Conservation (phyloP, 495 filamentous ascomycete genomes). For the Poronia punctata region DNA sequence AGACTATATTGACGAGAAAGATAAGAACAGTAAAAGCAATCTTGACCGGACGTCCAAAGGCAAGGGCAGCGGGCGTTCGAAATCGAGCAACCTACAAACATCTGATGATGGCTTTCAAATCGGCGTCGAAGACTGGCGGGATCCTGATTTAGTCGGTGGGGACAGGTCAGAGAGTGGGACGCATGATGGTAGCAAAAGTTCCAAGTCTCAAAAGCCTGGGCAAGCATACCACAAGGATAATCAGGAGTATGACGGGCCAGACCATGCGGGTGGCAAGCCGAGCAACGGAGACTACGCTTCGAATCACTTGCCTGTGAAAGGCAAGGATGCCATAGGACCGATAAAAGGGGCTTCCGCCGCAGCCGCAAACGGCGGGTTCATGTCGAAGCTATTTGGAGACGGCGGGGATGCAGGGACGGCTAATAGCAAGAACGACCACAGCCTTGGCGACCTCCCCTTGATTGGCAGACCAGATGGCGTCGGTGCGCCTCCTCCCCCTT, state of each 20-base stretch:
- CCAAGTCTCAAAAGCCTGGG: slow-evolving; percentile 16
- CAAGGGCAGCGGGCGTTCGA: slow-evolving; percentile 15
- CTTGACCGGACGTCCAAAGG: slow-evolving; percentile 28
- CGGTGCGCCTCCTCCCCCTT: slow-evolving; percentile 10
- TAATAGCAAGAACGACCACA: slow-evolving; percentile 17
- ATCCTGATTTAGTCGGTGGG: slow-evolving; percentile 63
- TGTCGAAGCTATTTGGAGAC: slow-evolving; percentile 43
- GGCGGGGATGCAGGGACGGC: slow-evolving; percentile 27
- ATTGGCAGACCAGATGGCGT: slow-evolving; percentile 8
- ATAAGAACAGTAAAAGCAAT: slow-evolving; percentile 29
- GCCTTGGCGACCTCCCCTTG: slow-evolving; percentile 6
- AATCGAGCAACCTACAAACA: slow-evolving; percentile 14
- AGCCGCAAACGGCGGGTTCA: slow-evolving; percentile 25
- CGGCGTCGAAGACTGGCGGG: slow-evolving; percentile 87
- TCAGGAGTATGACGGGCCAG: slow-evolving; percentile 33
- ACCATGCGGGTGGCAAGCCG: slow-evolving; percentile 66
- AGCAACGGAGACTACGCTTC: slow-evolving; percentile 68
- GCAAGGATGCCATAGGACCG: slow-evolving; percentile 16
- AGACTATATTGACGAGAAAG: slow-evolving; percentile 55
- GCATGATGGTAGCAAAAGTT: slow-evolving; percentile 9
- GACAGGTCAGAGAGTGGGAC: slow-evolving; percentile 11
- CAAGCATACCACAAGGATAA: slow-evolving; percentile 20
- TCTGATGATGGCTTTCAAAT: slow-evolving; percentile 74
- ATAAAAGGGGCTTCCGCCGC: slow-evolving; percentile 16
- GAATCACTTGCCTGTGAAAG: slow-evolving; percentile 17